Conservation (phyloP, 805 yeast species). For the Candida succiphila region DNA sequence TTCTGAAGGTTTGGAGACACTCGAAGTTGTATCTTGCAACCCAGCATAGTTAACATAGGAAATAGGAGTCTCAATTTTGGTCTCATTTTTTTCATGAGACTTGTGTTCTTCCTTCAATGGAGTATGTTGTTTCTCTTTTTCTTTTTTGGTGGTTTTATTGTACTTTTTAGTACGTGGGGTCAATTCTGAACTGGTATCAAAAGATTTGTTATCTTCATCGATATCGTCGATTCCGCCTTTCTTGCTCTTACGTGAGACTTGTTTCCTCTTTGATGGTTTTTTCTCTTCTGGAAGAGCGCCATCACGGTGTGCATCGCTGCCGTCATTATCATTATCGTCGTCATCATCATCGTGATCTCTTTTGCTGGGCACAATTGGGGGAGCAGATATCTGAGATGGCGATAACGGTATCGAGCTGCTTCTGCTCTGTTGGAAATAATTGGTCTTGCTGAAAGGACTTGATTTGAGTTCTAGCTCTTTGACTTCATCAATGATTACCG, state of each 20-base stretch:
- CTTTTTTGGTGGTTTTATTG: not conserved
- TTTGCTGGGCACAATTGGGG: too few relatives aligned
- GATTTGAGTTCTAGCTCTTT: too few relatives aligned
- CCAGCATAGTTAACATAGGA: too few relatives aligned
- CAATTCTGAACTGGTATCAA: not conserved
- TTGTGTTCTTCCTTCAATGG: not conserved
- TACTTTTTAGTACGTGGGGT: not conserved
- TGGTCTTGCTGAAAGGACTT: not conserved
- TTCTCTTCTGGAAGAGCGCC: constrained; percentile 2
- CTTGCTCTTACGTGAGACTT: constrained; percentile 6
- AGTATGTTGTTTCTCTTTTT: not conserved
- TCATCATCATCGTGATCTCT: not conserved
- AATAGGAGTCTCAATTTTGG: not conserved
- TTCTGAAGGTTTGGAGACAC: not conserved
- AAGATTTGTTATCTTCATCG: constrained; percentile 4
- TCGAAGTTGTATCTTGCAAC: too few relatives aligned
- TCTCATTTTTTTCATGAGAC: not conserved
- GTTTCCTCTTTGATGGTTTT: constrained; percentile 9
- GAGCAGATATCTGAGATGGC: too few relatives aligned
- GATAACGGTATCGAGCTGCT: not conserved
- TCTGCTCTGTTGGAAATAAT: not conserved
- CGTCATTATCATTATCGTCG: not conserved
- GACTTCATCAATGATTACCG: too few relatives aligned
- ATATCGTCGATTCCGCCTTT: too few relatives aligned
- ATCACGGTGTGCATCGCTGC: constrained; percentile 4